Percentiles rank a stretch among this genome's conserved stretches.
Evolutionary conservation across 129 eudicot species (phyloP).

Genomic region (Oenanthe sinensis): DNA sequence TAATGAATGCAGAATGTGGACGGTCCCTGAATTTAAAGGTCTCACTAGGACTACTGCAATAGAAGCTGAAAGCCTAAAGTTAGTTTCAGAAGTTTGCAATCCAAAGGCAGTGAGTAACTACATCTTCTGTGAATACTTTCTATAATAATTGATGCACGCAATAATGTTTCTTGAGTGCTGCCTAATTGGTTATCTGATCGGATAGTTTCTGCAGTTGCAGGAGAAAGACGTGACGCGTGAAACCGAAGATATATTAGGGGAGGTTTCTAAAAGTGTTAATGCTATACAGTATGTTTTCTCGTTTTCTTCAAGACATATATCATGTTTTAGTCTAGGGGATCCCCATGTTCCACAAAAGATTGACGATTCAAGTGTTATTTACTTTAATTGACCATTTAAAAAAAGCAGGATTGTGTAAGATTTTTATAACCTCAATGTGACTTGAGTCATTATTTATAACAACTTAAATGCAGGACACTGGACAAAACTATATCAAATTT

Average conservation of each 20-base stretch:
- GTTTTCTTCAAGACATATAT: not conserved
- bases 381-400: not conserved
- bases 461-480: slow-evolving; percentile 40
- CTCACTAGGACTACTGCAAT: slow-evolving; percentile 44
- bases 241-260: slow-evolving; percentile 42
- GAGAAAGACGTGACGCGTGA: slow-evolving; percentile 47
- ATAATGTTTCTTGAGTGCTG: not conserved
- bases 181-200: slow-evolving; percentile 6
- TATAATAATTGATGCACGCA: not conserved
- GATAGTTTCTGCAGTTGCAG: slow-evolving; percentile 29
- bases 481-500: slow-evolving; percentile 82
- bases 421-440: not conserved
- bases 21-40: slow-evolving; percentile 52
- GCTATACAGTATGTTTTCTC: slow-evolving; percentile 55
- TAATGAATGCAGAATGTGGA: slow-evolving; percentile 60
- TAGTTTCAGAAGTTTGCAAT: slow-evolving; percentile 75
- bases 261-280: slow-evolving; percentile 57
- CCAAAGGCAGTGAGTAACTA: slow-evolving; percentile 47
- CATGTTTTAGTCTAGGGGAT: not conserved
- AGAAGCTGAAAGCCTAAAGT: slow-evolving; percentile 59
- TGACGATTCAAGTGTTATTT: not conserved
- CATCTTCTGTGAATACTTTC: not conserved
- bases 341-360: no score
- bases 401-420: not conserved
- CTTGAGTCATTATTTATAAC: not conserved